Evolutionary conservation across 164 flowering plant genomes (phyloP), one percentile per base, ranked within the genome.

Genomic region (Macadamia tetraphylla): DNA sequence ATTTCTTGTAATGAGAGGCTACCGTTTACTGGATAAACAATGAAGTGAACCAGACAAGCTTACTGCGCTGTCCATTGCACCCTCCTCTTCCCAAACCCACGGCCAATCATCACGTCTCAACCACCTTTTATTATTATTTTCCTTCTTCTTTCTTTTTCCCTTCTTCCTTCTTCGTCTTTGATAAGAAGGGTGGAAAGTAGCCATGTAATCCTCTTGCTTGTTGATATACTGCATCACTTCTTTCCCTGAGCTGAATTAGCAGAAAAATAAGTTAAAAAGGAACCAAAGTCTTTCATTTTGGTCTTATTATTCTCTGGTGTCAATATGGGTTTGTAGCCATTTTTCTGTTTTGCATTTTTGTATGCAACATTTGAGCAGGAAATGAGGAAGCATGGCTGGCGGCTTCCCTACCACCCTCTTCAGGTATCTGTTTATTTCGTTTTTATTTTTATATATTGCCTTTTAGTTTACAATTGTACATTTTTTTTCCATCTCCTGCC

Each of bases 371-470:
- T 53, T 14, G 3, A 53, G 65, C 3, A 35, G 58, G 76, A 81
- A 78, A 94, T 95, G 99, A 92, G 98, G 82, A 95, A 89, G 81
- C 88, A 95, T 81, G 99, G 99, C 58, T 95, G 99, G 99, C 93
- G 92, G 71, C 97, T 91, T 60, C 98, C 98, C 60, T 89, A 92
- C 74, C 98, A 95, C 68, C 98, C 99, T 53, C 93, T 95, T 30
- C 99, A 95, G 92, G 99, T 87, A 63, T 32, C 55, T n/a, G 53
- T 43, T 64, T 35, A 35, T 5, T 23, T 62, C 35, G 6, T 53
- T 4, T n/a, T 53, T 12, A n/a, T 57, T 43, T 64, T 64, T 23
- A 3, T 23, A 23, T 23, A 23, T 23, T 23, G 23, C 23, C n/a
- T 1, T 55, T 0, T 31, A 15, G 55, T 11, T 64, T 49, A 35